Evolutionary conservation across 1,284 basidiomycete species (phyloP).

Genomic region (Leccinum ponderosum): DNA sequence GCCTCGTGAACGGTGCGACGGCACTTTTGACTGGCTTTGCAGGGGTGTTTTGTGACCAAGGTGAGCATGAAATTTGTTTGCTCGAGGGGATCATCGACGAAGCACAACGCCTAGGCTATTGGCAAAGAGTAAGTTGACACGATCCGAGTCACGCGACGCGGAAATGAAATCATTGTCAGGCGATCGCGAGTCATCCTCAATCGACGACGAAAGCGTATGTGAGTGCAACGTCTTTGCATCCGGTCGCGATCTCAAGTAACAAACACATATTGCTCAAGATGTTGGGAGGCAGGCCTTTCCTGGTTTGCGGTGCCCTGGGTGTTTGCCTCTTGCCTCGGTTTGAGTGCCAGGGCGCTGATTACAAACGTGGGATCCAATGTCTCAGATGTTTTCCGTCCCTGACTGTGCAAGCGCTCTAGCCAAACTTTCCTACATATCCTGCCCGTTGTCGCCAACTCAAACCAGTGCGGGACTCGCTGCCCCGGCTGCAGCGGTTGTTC

Average conservation of each 20-base stretch:
- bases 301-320: slow-evolving; percentile 65
- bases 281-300: slow-evolving; percentile 52
- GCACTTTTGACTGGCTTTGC: slow-evolving; percentile 46
- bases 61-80: slow-evolving; percentile 21
- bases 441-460: slow-evolving; percentile 48
- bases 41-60: slow-evolving; percentile 52
- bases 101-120: slow-evolving; percentile 39
- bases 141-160: not conserved
- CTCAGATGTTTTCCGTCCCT: not conserved
- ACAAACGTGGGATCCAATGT: slow-evolving; percentile 35
- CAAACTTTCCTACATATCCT: slow-evolving; percentile 54
- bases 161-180: slow-evolving; percentile 27
- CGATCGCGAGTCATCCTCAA: slow-evolving; percentile 48
- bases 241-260: not conserved
- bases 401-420: slow-evolving; percentile 28
- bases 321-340: slow-evolving; percentile 57
- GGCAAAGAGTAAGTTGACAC: slow-evolving; percentile 43
- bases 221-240: slow-evolving; percentile 12
- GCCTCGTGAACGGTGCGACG: slow-evolving; percentile 53
- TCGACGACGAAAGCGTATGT: slow-evolving; percentile 53
- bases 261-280: slow-evolving; percentile 37
- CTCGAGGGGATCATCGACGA: not conserved
- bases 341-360: slow-evolving; percentile 52
- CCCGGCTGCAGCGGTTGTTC: slow-evolving; percentile 51
- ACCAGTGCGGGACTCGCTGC: slow-evolving; percentile 54